Evolutionary conservation across 192 early-diverging fungal species (phyloP).

Genomic region (Rhizophagus sp.): DNA sequence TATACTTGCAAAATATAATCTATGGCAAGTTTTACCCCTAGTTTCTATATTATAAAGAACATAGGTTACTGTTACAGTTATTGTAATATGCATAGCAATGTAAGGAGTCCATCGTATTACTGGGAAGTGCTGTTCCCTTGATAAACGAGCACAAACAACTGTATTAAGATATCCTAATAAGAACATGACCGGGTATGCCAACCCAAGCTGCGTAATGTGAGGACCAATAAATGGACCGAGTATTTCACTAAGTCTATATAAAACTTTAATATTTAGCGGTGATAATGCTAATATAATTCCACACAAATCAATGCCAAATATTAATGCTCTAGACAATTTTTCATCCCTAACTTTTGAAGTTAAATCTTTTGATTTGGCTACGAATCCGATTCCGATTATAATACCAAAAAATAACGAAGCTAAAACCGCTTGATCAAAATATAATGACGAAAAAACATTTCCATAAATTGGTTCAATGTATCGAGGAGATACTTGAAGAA

Average conservation of each 20-base stretch:
- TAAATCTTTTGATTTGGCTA: not conserved
- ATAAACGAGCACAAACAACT: constrained; percentile 42
- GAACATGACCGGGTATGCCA: constrained; percentile 54
- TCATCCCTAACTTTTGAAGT: constrained; percentile 1
- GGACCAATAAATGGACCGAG: constrained; percentile 63
- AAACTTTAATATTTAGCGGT: constrained; percentile 42
- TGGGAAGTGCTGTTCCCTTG: constrained; percentile 32
- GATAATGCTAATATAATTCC: constrained; percentile 53
- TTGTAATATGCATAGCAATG: constrained; percentile 35
- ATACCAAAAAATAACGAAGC: constrained; percentile 49
- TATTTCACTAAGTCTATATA: constrained; percentile 54
- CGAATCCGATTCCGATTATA: constrained; percentile 33
- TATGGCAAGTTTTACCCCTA: constrained; percentile 37
- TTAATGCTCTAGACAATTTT: constrained; percentile 43
- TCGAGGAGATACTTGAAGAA: constrained; percentile 53
- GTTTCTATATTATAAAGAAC: constrained; percentile 44
- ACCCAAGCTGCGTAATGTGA: constrained; percentile 51
- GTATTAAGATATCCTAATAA: constrained; percentile 50
- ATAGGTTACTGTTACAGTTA: constrained; percentile 39
- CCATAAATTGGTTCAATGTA: constrained; percentile 71
- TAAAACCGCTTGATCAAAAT: constrained; percentile 46
- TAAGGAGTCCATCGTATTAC: constrained; percentile 38
- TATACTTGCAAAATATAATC: constrained; percentile 38
- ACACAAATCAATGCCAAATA: constrained; percentile 49
- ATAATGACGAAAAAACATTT: constrained; percentile 58